Base-by-base conservation (phyloP, 345 rosid species). In the Ailanthus altissimus region DNA sequence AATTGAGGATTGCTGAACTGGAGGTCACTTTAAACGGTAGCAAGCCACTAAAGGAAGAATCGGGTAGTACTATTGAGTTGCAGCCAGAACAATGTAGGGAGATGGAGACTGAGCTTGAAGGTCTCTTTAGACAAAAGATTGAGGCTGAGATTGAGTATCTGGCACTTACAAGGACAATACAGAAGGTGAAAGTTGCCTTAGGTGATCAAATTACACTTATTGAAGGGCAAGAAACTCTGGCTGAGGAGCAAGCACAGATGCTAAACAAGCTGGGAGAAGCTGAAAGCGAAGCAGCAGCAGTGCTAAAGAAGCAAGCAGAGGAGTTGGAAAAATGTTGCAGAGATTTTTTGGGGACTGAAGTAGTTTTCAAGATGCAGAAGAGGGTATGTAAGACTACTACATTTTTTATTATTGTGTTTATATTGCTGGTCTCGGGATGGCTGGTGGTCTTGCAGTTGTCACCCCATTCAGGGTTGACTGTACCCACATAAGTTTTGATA, bases 61-160 rank as follows among this genome's bases (percentile, higher is more conserved):
- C 85, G 25, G 82, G 47, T 70, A 85, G 78, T 49, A 73, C 77
- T 64, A 43, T 74, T 61, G 86, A 78, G 74, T 51, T 70, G 43
- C 80, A 75, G 78, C 86, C 81, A 63, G 85, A 83, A 54, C 77
- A 46, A 70, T 76, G 62, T 64, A 53, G 74, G 80, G 92, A 85
- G 82, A 78, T 82, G 66, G 93, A 88, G 84, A 67, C 65, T 0
- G 87, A 85, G 70, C 73, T 90, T 11, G 98, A 92, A 79, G 84
- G 82, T 51, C 83, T 90, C 32, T 92, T 91, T 82, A 84, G 67
- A 86, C 90, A 87, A 79, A 93, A 88, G 90, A 85, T 93, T 4
- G 92, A 91, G 82, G 92, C 92, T 57, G 98, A 96, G 87, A 77
- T 96, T 7, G 93, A 88, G 81, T 85, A 84, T 86, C 77, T 93